Base-by-base conservation (phyloP, 768 basidiomycete species). In the Russula vinacea region DNA sequence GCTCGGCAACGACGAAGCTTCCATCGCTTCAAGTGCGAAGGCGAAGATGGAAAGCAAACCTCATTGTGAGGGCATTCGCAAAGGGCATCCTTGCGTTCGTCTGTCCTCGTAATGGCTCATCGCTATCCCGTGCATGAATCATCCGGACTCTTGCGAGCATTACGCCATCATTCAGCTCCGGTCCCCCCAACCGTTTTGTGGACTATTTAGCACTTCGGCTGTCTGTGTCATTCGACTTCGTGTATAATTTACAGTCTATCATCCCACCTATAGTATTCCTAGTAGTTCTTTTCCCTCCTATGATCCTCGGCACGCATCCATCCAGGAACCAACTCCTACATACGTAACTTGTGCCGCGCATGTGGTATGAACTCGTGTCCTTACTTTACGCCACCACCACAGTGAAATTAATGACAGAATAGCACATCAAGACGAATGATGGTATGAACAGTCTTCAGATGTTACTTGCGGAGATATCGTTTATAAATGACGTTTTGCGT, bases 401-500 rank as follows among this genome's bases (percentile, higher is more conserved):
- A 22, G 10, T 47, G n/a, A 11, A 13, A 22, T 47, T 47, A 22
- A 3, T 22, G 22, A 47, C 11, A 17, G 14, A 26, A 50, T 8
- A 29, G 14, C 5, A 13, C 26, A 29, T 16, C 29, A 2, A 32
- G 50, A 19, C 17, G 16, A 51, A 52, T 52, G 17, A 8, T 17
- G 29, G 26, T 29, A 14, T 17, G 50, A 29, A 9, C 14, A 10
- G 32, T 14, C 5, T 50, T 50, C 7, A 35, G 17, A 32, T 16
- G 50, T 77, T 67, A 80, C 45, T 75, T 76, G 67, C 76, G 74
- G 61, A 92, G 77, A 76, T 87, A 92, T 69, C 86, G 80, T 70
- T 82, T 86, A 75, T 92, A 97, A 8, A 96, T 86, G 33, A 83
- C 79, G 71, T 97, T 98, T 49, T 90, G 75, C 29, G 96, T 98